Evolutionary conservation across 2,329 filamentous ascomycete species (phyloP).

Genomic region (Blastomyces gilchristii): DNA sequence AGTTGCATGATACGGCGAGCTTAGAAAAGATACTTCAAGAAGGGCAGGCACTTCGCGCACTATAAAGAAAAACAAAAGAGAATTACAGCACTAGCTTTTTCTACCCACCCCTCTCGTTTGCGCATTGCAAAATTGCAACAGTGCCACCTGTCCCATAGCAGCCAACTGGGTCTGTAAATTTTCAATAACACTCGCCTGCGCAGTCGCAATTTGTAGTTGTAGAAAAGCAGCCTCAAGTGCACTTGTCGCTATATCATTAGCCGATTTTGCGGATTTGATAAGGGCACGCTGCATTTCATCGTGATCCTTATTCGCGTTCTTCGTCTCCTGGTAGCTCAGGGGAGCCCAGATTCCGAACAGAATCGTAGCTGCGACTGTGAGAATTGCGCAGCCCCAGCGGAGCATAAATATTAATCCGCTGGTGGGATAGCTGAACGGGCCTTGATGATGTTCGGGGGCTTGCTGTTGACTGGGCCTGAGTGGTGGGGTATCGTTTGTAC

Average conservation of each 20-base stretch:
- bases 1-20: not conserved
- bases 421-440: not conserved
- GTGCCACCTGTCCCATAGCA: conserved; percentile 4
- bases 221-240: not conserved
- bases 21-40: not conserved
- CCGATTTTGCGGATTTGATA: not conserved
- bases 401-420: conserved; percentile 3
- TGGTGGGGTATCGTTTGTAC: not conserved
- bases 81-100: not conserved
- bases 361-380: conserved; percentile 5
- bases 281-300: not conserved
- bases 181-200: not conserved
- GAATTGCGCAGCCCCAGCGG: conserved; percentile 4
- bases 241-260: conserved; percentile 1
- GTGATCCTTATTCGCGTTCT: not conserved
- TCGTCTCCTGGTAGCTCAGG: conserved; percentile 3
- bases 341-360: conserved; percentile 8
- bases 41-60: not conserved
- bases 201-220: not conserved
- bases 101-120: not conserved
- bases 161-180: conserved; percentile 6
- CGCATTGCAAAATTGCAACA: conserved; percentile 3
- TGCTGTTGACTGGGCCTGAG: not conserved
- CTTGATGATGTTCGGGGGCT: not conserved
- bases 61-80: not conserved